Evolutionary conservation across 805 yeast species (phyloP), one percentile per base, ranked within the genome.

Genomic region (Candida adriatica): DNA sequence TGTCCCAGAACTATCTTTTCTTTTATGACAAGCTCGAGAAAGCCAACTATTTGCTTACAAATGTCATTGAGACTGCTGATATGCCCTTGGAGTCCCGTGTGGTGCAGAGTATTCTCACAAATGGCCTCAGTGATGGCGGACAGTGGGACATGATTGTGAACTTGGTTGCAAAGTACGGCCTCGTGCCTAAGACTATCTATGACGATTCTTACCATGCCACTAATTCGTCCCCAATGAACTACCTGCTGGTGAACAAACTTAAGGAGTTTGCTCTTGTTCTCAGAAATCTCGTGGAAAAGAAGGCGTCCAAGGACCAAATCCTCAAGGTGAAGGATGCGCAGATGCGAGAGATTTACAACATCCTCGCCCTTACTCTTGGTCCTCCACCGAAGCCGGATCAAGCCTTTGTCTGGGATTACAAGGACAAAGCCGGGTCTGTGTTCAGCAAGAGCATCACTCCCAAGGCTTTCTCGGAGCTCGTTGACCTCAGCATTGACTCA

Each of bases 1-100:
- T 84, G 27, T 79, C 90, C 21, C 92, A 84, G 48, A 67, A 83
- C 14, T 83, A 79, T 53, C 55, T 84, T 41, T 83, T 76, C 60
- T 84, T 84, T 58, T 80, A 80, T 55, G 95, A 84, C 53, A 83
- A 84, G 59, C 67, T 84, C 42, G 94, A 84, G 57, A 83, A 83
- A 59, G 73, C 87, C 27, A 83, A 84, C 55, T 79, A 64, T 53
- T 80, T 81, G 56, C 60, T 84, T 43, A 84, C 82, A 37, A 84
- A 81, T 51, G 68, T 82, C 31, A 64, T 78, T 41, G 79, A 78
- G 43, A 79, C 92, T 16, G 69, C 73, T 18, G 65, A 71, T 26
- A 75, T 76, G 53, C 73, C 66, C 19, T 65, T 77, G 34, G 87
- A 79, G 40, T 75, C 85, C 2, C 67, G 92, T 38, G 62, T 81